Evolutionary conservation across 2,329 filamentous ascomycete species (phyloP).

Genomic region (Apiospora phragmitis): DNA sequence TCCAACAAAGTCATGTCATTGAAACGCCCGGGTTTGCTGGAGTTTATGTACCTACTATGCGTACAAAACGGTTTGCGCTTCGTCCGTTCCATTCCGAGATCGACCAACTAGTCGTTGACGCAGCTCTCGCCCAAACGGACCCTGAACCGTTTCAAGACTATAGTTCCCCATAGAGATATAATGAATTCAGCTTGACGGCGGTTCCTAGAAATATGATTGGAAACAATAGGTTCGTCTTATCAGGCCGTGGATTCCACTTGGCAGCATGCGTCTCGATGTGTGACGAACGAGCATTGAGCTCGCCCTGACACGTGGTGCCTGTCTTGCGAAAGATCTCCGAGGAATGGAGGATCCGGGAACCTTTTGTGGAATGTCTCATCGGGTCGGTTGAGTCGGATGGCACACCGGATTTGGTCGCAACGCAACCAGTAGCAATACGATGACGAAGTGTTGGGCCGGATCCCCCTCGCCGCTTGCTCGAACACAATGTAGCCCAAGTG

Average conservation of each 20-base stretch:
- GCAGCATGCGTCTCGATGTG: neutral
- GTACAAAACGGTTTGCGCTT: neutral
- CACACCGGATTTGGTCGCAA: neutral
- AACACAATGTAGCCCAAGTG: neutral
- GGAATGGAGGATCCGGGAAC: neutral
- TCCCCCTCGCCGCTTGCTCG: neutral
- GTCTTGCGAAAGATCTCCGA: neutral
- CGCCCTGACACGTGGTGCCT: neutral
- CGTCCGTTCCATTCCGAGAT: neutral
- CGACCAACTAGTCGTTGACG: neutral
- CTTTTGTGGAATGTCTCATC: neutral
- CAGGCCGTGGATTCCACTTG: neutral
- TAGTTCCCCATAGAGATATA: neutral
- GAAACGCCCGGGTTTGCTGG: neutral
- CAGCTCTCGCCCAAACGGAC: neutral
- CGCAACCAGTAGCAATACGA: neutral
- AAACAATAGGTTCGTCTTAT: neutral
- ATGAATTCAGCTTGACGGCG: neutral
- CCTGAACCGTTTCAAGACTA: neutral
- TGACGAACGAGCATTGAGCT: neutral
- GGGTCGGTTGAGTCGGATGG: slow-evolving; percentile 3
- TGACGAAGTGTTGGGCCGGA: neutral
- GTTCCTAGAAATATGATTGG: neutral
- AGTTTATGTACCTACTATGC: neutral
- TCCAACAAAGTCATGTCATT: neutral